Conservation (phyloP, 2,329 filamentous ascomycete genomes). For the Teratosphaeriaceae sp. region DNA sequence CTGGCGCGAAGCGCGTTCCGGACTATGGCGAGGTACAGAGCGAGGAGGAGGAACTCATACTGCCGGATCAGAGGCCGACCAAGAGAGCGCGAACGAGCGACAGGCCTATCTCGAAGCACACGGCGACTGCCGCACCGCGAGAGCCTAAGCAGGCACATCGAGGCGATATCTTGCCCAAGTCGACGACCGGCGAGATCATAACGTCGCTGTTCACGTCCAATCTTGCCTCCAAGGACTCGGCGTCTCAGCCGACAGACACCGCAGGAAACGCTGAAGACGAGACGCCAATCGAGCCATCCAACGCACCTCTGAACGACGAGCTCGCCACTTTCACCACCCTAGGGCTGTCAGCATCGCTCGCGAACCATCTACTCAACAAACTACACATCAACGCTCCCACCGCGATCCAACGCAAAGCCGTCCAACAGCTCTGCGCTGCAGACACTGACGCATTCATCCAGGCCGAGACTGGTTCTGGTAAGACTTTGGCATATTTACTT, state of each 20-base stretch:
- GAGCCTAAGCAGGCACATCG: slow-evolving; percentile 2
- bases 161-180: slow-evolving; percentile 13
- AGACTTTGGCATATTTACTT: slow-evolving; percentile 91
- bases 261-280: slow-evolving; percentile 36
- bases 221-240: slow-evolving; percentile 49
- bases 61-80: slow-evolving; percentile 7
- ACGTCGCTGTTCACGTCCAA: slow-evolving; percentile 93
- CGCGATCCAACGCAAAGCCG: slow-evolving; percentile 85
- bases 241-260: slow-evolving; percentile 34
- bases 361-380: slow-evolving; percentile 76
- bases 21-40: slow-evolving; percentile 14
- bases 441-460: slow-evolving; percentile 93
- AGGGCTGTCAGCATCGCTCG: slow-evolving; percentile 72
- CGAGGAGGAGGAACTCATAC: slow-evolving; percentile 17
- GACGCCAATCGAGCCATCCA: slow-evolving; percentile 65
- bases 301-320: slow-evolving; percentile 80
- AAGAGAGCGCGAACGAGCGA: slow-evolving; percentile 16
- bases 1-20: slow-evolving; percentile 6
- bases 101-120: slow-evolving; percentile 3
- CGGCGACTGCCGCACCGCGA: neutral
- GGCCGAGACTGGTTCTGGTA: slow-evolving; percentile 94
- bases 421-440: slow-evolving; percentile 70
- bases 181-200: slow-evolving; percentile 48
- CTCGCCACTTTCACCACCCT: slow-evolving; percentile 80
- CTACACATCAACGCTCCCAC: slow-evolving; percentile 86